These are phyloP conservation scores for Rhizoctonia solani DNA, from an alignment of 1,284 basidiomycete species.

Conservation along the genomic window DNA sequence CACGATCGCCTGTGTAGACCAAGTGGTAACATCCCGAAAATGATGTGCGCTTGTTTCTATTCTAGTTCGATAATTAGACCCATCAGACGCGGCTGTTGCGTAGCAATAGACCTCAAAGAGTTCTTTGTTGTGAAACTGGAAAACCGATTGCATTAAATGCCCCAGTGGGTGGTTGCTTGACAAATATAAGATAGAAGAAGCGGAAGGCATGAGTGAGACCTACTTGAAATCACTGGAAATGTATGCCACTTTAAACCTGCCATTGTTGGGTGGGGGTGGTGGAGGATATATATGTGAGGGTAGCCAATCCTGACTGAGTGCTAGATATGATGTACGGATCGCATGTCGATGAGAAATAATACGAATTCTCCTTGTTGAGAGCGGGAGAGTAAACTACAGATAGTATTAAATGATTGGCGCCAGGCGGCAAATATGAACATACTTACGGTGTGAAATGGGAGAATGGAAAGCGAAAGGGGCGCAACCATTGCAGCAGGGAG, in stretches of 20 bases:
- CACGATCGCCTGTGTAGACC: slow-evolving; percentile 52
- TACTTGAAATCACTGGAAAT: slow-evolving; percentile 62
- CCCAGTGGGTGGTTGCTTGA: slow-evolving; percentile 62
- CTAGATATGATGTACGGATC: slow-evolving; percentile 56
- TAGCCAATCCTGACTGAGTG: slow-evolving; percentile 56
- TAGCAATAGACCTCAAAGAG: slow-evolving; percentile 59
- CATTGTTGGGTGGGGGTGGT: slow-evolving; percentile 52
- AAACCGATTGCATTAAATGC: slow-evolving; percentile 66
- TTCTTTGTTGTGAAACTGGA: slow-evolving; percentile 55
- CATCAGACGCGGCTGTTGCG: slow-evolving; percentile 59
- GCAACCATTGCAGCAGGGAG: slow-evolving; percentile 50
- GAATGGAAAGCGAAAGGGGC: slow-evolving; percentile 56
- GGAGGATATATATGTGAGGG: slow-evolving; percentile 56
- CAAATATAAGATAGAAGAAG: slow-evolving; percentile 16
- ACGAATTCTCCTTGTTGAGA: slow-evolving; percentile 56
- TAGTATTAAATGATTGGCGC: slow-evolving; percentile 11
- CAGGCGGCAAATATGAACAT: not conserved
- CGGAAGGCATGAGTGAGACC: slow-evolving; percentile 31
- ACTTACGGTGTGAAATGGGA: slow-evolving; percentile 62
- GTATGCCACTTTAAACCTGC: slow-evolving; percentile 60
- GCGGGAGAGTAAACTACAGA: slow-evolving; percentile 58
- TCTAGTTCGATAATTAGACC: slow-evolving; percentile 55
- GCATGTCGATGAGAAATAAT: slow-evolving; percentile 63
- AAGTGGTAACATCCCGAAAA: slow-evolving; percentile 58
- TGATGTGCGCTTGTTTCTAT: slow-evolving; percentile 56